A percentile compares a stretch with the other conserved stretches of the same genome.
Conservation (phyloP, 768 basidiomycete species). For the Royoungia palumana region DNA sequence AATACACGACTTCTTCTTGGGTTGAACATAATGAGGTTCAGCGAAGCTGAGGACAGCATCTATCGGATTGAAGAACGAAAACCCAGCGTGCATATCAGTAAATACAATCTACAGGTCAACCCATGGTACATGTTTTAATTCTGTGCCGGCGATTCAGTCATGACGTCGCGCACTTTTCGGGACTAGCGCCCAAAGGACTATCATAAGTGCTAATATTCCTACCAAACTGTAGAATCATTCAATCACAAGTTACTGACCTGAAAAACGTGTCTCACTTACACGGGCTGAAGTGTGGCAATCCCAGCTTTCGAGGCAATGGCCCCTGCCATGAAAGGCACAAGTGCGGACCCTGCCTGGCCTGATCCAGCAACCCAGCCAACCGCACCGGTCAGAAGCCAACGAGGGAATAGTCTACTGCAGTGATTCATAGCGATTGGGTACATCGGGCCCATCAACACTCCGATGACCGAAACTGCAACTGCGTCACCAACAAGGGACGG, state of each 20-base stretch:
- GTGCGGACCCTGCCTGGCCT: constrained; percentile 49
- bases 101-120: too few relatives aligned
- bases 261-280: constrained; percentile 35
- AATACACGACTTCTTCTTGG: not conserved
- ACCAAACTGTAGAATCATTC: constrained; percentile 18
- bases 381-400: constrained; percentile 32
- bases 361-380: constrained; percentile 55
- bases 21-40: not conserved
- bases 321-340: constrained; percentile 51
- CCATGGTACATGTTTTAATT: too few relatives aligned
- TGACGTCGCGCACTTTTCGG: constrained; percentile 20
- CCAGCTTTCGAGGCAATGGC: constrained; percentile 40
- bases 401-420: constrained; percentile 34
- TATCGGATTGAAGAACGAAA: too few relatives aligned
- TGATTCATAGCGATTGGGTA: constrained; percentile 53
- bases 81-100: too few relatives aligned
- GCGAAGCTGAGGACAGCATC: not conserved
- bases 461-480: constrained; percentile 60
- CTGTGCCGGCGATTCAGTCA: constrained; percentile 1
- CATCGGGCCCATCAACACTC: constrained; percentile 70
- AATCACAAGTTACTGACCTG: not conserved
- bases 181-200: constrained; percentile 38
- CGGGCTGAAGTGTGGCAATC: constrained; percentile 44
- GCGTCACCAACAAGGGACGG: constrained; percentile 64
- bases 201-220: constrained; percentile 39